Evolutionary conservation across 495 filamentous ascomycete species (phyloP), one percentile per base, ranked within the genome.

Genomic region (Pseudoneurospora amorphoporcata): DNA sequence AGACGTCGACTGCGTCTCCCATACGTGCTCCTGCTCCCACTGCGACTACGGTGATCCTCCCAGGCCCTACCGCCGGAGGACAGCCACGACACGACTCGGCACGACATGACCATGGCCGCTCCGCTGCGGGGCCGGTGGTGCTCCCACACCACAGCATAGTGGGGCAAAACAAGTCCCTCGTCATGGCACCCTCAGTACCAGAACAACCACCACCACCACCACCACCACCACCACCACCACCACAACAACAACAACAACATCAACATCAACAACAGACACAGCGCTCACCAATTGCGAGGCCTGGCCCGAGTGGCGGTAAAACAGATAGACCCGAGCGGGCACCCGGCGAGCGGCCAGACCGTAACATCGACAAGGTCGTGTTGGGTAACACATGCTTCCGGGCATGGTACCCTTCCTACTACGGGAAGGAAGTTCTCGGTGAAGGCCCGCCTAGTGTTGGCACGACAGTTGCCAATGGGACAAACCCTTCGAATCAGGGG

Each of bases 351-450:
- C 75, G 72, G 38, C 70, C 83, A 7, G 87, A 89, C 74, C 88
- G 89, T 70, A 92, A 91, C 78, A 87, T 94, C 72, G 88, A 92
- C 73, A 88, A 90, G 77, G 90, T 95, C 61, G 87, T 93, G 69
- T 83, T 95, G 70, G 92, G 92, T 4, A 86, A 91, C 74, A 84
- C 91, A 9, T 86, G 87, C 19, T 93, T 95, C 84, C 86, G 87
- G 69, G 88, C 92, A 6, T 94, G 91, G 90, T 94, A 93, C 81
- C 88, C 92, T 2, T 86, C 83, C 35, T 94, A 89, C 74, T 94
- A 94, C 77, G 91, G 90, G 0, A 92, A 94, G 73, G 92, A 94
- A 69, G 86, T 94, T 17, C 84, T 93, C 32, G 88, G 79, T 32
- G 77, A 80, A 38, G 32, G 71, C 8, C 69, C 78, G 5, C 73